Percentiles rank a stretch among this genome's conserved stretches.
Conservation (phyloP, 73 alveolate species). For the Urostyla sp. region DNA sequence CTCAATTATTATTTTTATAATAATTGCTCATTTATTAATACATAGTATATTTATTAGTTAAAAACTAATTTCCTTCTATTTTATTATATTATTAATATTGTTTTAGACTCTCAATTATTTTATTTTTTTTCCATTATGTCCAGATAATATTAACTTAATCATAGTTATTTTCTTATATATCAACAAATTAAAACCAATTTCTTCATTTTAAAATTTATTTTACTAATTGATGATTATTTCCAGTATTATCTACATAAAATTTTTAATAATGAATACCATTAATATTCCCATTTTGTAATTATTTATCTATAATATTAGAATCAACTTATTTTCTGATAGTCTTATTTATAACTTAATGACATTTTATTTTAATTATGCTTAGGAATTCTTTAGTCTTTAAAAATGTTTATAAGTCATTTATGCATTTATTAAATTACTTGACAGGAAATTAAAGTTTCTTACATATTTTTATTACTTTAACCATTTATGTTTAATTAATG, state of each 20-base stretch:
- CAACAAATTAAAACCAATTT: neutral
- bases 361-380: neutral
- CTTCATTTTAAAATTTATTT: conserved; percentile 30
- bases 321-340: neutral
- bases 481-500: no score
- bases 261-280: neutral
- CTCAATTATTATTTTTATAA: neutral
- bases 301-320: neutral
- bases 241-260: conserved; percentile 36
- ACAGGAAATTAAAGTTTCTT: no score
- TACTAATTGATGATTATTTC: conserved; percentile 32
- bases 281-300: neutral
- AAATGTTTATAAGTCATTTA: conserved; percentile 12
- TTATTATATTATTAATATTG: neutral
- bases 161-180: neutral
- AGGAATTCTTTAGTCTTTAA: conserved; percentile 25
- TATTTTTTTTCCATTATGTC: conserved; percentile 56
- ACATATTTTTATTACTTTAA: no score
- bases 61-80: conserved; percentile 20
- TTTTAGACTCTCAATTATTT: neutral
- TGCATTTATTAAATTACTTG: no score
- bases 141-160: conserved; percentile 38
- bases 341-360: neutral
- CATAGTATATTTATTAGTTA: conserved; percentile 28
- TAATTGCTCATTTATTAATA: neutral